These are phyloP conservation scores for Apiospora phragmitis DNA, from an alignment of 2,329 filamentous ascomycete genomes.

Conservation along the genomic window DNA sequence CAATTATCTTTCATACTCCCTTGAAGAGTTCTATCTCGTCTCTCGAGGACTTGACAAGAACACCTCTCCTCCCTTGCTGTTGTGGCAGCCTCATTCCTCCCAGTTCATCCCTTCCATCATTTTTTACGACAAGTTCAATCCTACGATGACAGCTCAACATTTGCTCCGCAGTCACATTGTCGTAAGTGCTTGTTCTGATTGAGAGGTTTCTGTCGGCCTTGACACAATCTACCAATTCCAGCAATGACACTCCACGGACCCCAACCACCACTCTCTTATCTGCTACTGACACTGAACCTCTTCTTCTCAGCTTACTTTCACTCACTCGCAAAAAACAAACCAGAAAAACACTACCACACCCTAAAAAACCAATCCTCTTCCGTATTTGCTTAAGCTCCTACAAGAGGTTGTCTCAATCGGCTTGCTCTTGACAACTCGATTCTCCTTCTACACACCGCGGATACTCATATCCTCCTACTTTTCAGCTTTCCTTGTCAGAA, in stretches of 20 bases:
- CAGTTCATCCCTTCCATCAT: not conserved
- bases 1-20: not conserved
- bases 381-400: not conserved
- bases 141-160: not conserved
- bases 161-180: not conserved
- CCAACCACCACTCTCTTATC: not conserved
- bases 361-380: not conserved
- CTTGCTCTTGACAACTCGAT: too few species aligned
- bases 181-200: not conserved
- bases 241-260: too few species aligned
- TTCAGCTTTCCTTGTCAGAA: not conserved
- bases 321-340: not conserved
- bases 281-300: not conserved
- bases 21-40: not conserved
- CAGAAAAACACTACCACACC: not conserved
- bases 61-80: fast-evolving
- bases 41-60: not conserved
- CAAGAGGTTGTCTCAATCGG: not conserved
- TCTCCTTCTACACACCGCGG: too few species aligned
- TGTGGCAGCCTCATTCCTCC: not conserved
- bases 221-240: not conserved
- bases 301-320: not conserved
- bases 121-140: not conserved
- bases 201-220: not conserved
- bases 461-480: too few species aligned